Evolutionary conservation across 2,329 filamentous ascomycete species (phyloP).

Genomic region (Neopestalotiopsis rosae): DNA sequence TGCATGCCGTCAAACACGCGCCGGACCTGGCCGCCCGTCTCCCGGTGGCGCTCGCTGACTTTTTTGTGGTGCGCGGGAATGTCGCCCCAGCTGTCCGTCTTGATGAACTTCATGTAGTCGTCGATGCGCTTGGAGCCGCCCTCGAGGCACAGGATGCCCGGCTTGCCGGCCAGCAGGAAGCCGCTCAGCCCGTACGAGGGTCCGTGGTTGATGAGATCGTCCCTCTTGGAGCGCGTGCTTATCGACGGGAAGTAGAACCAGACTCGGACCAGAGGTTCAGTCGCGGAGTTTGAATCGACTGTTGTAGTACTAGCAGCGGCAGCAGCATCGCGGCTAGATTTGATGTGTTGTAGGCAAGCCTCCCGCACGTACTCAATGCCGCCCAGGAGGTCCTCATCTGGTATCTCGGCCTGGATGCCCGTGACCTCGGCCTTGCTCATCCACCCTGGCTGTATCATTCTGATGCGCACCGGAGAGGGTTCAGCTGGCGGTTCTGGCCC

Average conservation of each 20-base stretch:
- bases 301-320: not conserved
- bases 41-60: conserved; percentile 60
- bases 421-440: conserved; percentile 54
- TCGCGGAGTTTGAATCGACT: not conserved
- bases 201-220: conserved; percentile 60
- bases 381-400: conserved; percentile 49
- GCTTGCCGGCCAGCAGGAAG: conserved; percentile 65
- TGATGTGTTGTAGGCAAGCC: conserved; percentile 37
- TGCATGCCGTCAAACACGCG: conserved; percentile 60
- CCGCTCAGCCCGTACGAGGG: conserved; percentile 59
- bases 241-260: conserved; percentile 71
- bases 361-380: conserved; percentile 51
- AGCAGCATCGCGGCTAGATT: conserved; percentile 21
- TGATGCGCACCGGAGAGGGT: conserved; percentile 45
- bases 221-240: conserved; percentile 62
- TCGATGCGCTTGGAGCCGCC: conserved; percentile 54
- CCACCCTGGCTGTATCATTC: conserved; percentile 56
- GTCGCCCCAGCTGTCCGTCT: conserved; percentile 67
- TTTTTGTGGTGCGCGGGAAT: conserved; percentile 68
- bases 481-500: conserved; percentile 31
- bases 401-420: conserved; percentile 43
- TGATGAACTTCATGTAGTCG: conserved; percentile 67
- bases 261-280: conserved; percentile 48
- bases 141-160: conserved; percentile 59
- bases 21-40: conserved; percentile 34